Conservation (phyloP, 2,329 filamentous ascomycete genomes). For the Aspergillus sp. region DNA sequence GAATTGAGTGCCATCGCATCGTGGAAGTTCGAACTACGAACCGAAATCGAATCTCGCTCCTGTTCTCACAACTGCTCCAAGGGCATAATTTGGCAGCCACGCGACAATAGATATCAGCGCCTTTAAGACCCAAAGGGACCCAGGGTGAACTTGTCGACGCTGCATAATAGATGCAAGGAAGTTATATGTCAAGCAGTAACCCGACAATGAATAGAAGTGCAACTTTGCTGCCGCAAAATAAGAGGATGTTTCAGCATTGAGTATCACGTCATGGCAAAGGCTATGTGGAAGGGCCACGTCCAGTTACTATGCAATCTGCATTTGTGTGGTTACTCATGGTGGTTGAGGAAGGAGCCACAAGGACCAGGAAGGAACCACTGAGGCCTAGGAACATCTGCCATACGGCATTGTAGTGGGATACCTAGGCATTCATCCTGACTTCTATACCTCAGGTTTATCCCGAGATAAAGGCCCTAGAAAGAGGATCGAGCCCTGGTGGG, state of each 20-base stretch:
- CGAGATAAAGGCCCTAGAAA: not conserved
- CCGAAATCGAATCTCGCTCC: conserved; percentile 4
- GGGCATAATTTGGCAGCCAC: not conserved
- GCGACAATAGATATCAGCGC: not conserved
- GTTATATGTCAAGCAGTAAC: conserved; percentile 6
- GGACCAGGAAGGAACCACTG: not conserved
- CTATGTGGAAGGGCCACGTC: not conserved
- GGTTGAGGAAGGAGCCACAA: conserved; percentile 1
- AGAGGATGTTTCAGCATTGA: not conserved
- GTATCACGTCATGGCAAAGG: not conserved
- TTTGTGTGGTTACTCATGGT: not conserved
- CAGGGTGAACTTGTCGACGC: not conserved
- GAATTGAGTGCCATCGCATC: not conserved
- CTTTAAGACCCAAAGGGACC: not conserved
- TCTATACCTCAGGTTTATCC: not conserved
- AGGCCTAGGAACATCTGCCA: not conserved
- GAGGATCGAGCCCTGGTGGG: not conserved
- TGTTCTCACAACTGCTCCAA: conserved; percentile 6
- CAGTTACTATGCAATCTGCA: not conserved
- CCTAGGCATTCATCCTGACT: not conserved
- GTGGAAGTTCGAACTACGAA: not conserved
- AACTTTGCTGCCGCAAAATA: not conserved
- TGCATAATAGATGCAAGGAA: conserved; percentile 10
- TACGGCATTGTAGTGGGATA: not conserved
- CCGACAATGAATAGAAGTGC: not conserved